These are phyloP conservation scores for Aspergillus avenaceus DNA, from an alignment of 495 filamentous ascomycete genomes.

Conservation along the genomic window DNA sequence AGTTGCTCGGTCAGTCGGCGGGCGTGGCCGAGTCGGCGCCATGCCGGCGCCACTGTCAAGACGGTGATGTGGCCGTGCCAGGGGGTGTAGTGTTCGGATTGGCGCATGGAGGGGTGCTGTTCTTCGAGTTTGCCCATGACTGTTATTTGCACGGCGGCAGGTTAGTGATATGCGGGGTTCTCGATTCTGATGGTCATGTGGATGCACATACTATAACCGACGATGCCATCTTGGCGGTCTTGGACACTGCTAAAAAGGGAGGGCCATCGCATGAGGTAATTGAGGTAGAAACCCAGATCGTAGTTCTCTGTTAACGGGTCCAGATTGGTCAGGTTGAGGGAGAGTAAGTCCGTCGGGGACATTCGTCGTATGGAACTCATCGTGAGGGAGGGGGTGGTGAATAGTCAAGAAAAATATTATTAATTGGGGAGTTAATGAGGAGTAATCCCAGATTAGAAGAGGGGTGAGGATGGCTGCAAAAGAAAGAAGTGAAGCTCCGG, in stretches of 20 bases:
- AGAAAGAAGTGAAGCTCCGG: not conserved
- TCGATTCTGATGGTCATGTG: not conserved
- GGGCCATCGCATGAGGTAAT: constrained; percentile 93
- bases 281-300: constrained; percentile 88
- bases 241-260: constrained; percentile 86
- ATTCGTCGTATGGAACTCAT: constrained; percentile 72
- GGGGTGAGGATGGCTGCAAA: constrained; percentile 4
- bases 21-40: constrained; percentile 80
- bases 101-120: constrained; percentile 64
- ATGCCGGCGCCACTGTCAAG: constrained; percentile 83
- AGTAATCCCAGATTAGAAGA: not conserved
- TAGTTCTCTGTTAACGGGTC: constrained; percentile 96
- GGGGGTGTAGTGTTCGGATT: constrained; percentile 82
- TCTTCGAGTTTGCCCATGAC: constrained; percentile 97
- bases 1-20: constrained; percentile 72
- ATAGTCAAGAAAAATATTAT: not conserved
- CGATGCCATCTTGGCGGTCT: constrained; percentile 73
- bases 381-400: constrained; percentile 7
- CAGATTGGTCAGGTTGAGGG: constrained; percentile 80
- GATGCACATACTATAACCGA: constrained; percentile 75
- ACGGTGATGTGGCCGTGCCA: constrained; percentile 99
- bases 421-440: not conserved
- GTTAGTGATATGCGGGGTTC: not conserved
- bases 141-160: constrained; percentile 25
- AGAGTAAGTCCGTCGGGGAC: constrained; percentile 68